Evolutionary conservation across 352 stramenopile genomes (phyloP).

Genomic region (Phytopythium litorale): DNA sequence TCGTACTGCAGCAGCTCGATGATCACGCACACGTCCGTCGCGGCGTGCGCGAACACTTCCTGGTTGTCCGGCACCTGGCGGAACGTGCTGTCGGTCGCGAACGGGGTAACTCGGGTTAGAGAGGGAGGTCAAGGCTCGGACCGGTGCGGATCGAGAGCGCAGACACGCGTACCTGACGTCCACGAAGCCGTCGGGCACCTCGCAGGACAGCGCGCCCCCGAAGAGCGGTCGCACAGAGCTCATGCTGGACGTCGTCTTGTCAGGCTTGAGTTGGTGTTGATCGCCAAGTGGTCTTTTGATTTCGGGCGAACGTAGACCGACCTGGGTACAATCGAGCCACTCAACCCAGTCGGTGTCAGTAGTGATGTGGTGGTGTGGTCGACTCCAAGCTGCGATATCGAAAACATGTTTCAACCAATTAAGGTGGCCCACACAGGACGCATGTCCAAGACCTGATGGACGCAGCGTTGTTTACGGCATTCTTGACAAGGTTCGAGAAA

Average conservation of each 20-base stretch:
- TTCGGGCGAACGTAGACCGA: too few relatives aligned
- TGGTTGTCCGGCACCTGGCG: constrained; percentile 87
- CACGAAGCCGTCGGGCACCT: constrained; percentile 64
- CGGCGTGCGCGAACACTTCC: constrained; percentile 81
- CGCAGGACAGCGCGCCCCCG: constrained; percentile 68
- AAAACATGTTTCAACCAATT: too few relatives aligned
- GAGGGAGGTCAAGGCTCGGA: background rate
- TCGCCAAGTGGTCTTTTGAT: background rate
- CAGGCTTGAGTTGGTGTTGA: background rate
- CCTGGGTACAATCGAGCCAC: too few relatives aligned
- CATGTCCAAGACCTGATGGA: too few relatives aligned
- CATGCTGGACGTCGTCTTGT: background rate
- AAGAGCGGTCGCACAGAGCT: constrained; percentile 33
- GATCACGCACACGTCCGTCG: constrained; percentile 81
- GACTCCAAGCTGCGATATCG: too few relatives aligned
- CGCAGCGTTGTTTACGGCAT: too few relatives aligned
- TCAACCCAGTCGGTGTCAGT: too few relatives aligned
- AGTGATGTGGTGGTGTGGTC: too few relatives aligned
- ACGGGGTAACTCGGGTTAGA: background rate
- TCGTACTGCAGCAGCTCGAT: constrained; percentile 79
- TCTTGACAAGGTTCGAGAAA: too few relatives aligned
- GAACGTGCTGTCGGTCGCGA: constrained; percentile 34
- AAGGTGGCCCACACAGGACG: too few relatives aligned
- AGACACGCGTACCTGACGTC: constrained; percentile 64
- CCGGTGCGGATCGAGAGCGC: background rate